These are phyloP conservation scores for Hypoxylon crocopeplum DNA, from an alignment of 495 filamentous ascomycete genomes.

Conservation along the genomic window DNA sequence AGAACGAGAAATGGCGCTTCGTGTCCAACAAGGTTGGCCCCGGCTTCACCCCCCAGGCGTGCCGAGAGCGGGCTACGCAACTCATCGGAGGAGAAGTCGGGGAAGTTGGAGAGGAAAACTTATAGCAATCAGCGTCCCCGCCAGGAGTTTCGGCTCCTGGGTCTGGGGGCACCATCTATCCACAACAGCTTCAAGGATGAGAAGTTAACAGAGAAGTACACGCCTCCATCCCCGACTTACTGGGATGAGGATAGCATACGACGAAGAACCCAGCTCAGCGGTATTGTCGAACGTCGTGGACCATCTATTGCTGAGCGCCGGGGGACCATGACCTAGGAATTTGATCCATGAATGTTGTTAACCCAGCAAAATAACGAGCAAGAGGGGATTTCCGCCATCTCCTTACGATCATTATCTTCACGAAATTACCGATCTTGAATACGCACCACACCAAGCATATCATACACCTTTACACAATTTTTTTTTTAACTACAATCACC, in stretches of 20 bases:
- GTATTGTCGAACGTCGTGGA: conserved; percentile 3
- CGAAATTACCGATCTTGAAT: conserved; percentile 21
- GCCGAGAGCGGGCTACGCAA: conserved; percentile 78
- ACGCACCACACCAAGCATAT: conserved; percentile 16
- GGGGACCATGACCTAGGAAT: conserved; percentile 10
- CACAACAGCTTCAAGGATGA: conserved; percentile 49
- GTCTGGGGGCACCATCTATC: conserved; percentile 56
- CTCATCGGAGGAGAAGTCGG: conserved; percentile 47
- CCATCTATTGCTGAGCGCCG: conserved; percentile 2
- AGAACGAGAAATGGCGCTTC: conserved; percentile 88
- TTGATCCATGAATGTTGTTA: conserved; percentile 11
- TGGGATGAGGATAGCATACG: not conserved
- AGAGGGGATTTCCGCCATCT: conserved; percentile 3
- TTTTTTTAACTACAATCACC: conserved; percentile 19
- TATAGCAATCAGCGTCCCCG: conserved; percentile 65
- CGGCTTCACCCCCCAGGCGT: conserved; percentile 83
- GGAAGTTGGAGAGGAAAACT: conserved; percentile 44
- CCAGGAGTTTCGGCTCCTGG: conserved; percentile 59
- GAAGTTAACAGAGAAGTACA: conserved; percentile 14
- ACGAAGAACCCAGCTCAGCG: conserved; percentile 5
- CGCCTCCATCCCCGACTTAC: conserved; percentile 8
- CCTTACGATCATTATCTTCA: conserved; percentile 18
- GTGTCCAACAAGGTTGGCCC: conserved; percentile 85
- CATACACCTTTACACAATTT: not conserved
- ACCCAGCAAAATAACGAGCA: conserved; percentile 17